Conservation (phyloP, 176 grass and related monocot species). For the Hsuehochloa calcarea region DNA sequence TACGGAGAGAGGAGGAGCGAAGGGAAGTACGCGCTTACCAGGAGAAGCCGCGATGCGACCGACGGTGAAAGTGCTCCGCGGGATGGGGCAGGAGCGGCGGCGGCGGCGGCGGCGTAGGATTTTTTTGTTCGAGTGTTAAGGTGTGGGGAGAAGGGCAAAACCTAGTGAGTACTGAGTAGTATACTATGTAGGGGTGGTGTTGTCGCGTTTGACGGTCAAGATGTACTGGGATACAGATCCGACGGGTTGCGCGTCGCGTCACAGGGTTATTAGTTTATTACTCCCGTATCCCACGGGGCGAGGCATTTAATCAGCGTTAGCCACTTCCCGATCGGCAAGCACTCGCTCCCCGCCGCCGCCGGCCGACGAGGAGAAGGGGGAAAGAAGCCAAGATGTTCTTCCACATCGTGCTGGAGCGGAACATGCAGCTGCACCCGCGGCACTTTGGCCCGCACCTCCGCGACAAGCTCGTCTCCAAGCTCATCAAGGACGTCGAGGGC, state of each 20-base stretch:
- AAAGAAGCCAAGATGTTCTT: constrained; percentile 73
- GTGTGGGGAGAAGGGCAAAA: background rate
- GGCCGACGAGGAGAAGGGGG: background rate
- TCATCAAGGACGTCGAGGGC: constrained; percentile 99
- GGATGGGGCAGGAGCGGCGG: background rate
- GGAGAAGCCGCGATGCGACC: background rate
- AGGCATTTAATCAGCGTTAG: background rate
- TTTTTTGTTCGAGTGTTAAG: background rate
- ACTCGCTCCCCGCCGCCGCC: background rate
- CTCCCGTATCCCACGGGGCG: background rate
- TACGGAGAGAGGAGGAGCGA: background rate
- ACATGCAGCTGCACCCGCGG: constrained; percentile 97
- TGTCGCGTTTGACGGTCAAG: background rate
- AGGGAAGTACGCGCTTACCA: background rate
- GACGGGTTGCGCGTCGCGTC: background rate
- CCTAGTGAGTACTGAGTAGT: no score
- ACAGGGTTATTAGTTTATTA: background rate
- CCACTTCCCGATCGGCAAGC: background rate
- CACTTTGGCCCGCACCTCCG: constrained; percentile 93
- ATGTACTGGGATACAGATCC: background rate
- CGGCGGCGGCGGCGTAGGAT: background rate
- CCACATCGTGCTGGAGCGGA: constrained; percentile 91
- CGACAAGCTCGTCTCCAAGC: constrained; percentile 94
- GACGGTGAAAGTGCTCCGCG: background rate
- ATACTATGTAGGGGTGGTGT: background rate